These are phyloP conservation scores for Yamadazyma dushanensis DNA, from an alignment of 1,139 yeast genomes.

Conservation along the genomic window DNA sequence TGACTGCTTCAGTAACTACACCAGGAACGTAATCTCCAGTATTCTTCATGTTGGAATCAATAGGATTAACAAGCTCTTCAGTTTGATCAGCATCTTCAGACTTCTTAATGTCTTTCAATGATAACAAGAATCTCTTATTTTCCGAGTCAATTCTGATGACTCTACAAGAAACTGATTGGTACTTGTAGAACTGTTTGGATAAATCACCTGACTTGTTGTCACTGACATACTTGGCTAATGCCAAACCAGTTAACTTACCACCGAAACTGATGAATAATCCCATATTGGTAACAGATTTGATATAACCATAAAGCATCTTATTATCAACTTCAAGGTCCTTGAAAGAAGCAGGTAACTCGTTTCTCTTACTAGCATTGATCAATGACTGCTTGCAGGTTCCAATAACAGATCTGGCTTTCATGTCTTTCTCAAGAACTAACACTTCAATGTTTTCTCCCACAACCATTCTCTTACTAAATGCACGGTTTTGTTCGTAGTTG, in stretches of 20 bases:
- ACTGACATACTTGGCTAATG: conserved; percentile 72
- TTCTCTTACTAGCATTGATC: conserved; percentile 59
- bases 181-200: conserved; percentile 53
- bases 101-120: conserved; percentile 43
- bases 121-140: conserved; percentile 67
- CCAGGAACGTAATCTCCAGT: conserved; percentile 62
- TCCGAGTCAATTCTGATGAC: conserved; percentile 65
- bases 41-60: conserved; percentile 51
- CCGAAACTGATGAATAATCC: conserved; percentile 88
- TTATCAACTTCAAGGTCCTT: conserved; percentile 58
- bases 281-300: conserved; percentile 70
- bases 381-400: conserved; percentile 68
- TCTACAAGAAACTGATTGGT: conserved; percentile 68
- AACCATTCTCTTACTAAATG: conserved; percentile 53
- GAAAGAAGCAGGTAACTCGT: conserved; percentile 56
- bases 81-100: conserved; percentile 23
- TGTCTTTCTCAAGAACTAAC: conserved; percentile 68
- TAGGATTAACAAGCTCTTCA: conserved; percentile 50
- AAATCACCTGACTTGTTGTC: conserved; percentile 58
- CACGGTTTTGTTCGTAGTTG: conserved; percentile 70
- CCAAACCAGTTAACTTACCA: conserved; percentile 78
- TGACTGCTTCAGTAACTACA: conserved; percentile 54
- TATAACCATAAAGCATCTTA: conserved; percentile 61
- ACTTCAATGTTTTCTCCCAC: conserved; percentile 64
- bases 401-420: conserved; percentile 57